Conservation (phyloP, 2,329 filamentous ascomycete genomes). For the Trichoderma sp. region DNA sequence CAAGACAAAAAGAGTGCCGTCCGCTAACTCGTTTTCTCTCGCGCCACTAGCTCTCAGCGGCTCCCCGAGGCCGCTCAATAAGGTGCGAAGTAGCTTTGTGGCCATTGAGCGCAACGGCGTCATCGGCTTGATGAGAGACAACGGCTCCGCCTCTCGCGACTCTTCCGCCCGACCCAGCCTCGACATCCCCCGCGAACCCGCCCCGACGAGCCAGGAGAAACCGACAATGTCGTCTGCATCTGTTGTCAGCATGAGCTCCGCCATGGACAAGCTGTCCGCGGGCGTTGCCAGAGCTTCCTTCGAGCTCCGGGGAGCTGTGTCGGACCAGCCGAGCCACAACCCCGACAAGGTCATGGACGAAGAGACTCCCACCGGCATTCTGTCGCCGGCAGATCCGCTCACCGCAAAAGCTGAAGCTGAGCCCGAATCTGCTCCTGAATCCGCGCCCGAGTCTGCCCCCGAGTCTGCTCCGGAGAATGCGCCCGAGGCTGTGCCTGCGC, state of each 20-base stretch:
- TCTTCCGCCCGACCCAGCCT: slow-evolving; percentile 44
- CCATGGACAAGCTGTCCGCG: slow-evolving; percentile 33
- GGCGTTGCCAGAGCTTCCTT: slow-evolving; percentile 37
- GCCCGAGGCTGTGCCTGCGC: not conserved
- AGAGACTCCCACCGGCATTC: slow-evolving; percentile 42
- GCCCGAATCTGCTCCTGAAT: slow-evolving; percentile 2
- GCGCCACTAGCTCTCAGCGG: slow-evolving; percentile 37
- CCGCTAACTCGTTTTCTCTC: slow-evolving; percentile 33
- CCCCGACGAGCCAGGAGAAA: slow-evolving; percentile 46
- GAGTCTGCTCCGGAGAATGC: not conserved
- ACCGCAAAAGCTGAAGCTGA: slow-evolving; percentile 21
- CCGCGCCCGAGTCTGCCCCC: not conserved
- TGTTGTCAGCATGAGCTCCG: slow-evolving; percentile 33
- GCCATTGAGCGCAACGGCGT: slow-evolving; percentile 69
- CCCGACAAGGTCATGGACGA: slow-evolving; percentile 48
- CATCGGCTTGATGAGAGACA: slow-evolving; percentile 54
- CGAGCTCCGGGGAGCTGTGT: slow-evolving; percentile 33
- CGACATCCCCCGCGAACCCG: slow-evolving; percentile 41
- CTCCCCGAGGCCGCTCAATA: slow-evolving; percentile 70
- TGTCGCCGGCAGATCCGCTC: slow-evolving; percentile 40
- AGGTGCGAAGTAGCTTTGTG: slow-evolving; percentile 75
- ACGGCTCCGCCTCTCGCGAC: slow-evolving; percentile 45
- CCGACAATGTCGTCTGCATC: slow-evolving; percentile 35
- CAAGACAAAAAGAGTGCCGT: not conserved
- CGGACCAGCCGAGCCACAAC: slow-evolving; percentile 44